A percentile compares a stretch with the other conserved stretches of the same genome.
These are phyloP conservation scores for Colletotrichum acutatum DNA, from an alignment of 2,329 filamentous ascomycete genomes.

Conservation along the genomic window DNA sequence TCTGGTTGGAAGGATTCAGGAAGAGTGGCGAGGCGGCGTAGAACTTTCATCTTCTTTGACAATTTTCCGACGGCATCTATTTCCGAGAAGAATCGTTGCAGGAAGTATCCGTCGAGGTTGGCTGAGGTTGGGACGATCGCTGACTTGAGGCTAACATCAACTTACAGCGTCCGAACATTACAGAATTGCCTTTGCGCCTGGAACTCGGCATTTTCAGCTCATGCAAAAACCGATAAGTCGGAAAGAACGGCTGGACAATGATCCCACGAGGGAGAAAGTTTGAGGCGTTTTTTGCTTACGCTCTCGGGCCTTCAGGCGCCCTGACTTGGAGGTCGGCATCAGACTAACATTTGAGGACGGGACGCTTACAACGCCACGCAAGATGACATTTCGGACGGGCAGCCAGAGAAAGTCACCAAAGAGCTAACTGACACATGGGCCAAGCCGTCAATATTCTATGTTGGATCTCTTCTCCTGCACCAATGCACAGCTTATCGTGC, in stretches of 20 bases:
- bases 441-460: neutral
- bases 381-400: neutral
- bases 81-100: neutral
- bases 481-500: neutral
- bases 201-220: neutral
- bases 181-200: neutral
- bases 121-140: neutral
- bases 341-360: neutral
- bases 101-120: neutral
- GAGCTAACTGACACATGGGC: conserved; percentile 11
- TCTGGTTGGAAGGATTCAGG: neutral
- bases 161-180: neutral
- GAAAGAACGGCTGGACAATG: neutral
- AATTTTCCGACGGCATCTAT: too few relatives aligned
- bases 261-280: neutral
- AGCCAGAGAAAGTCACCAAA: neutral
- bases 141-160: neutral
- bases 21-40: neutral
- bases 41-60: neutral
- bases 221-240: neutral
- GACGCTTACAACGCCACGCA: conserved; percentile 17
- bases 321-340: conserved; percentile 1
- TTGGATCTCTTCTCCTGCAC: neutral
- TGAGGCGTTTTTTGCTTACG: neutral
- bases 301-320: neutral